Percentiles rank a stretch among this genome's conserved stretches.
phyloP scores from a whole-genome alignment of 202 grass and related monocot species.

The Carex arenaria region DNA sequence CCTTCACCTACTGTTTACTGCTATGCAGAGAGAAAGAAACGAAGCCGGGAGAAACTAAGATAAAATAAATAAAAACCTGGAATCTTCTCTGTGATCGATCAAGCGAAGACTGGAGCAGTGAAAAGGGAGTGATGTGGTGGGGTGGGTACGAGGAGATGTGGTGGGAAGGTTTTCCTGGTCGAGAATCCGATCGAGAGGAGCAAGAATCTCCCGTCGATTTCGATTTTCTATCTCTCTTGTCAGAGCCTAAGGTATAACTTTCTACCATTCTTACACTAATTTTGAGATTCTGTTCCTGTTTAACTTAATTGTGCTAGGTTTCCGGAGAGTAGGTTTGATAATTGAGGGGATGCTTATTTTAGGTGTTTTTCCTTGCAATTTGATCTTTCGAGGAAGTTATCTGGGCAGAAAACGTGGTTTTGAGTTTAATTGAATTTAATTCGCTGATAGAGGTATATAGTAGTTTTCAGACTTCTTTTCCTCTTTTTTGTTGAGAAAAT shows the following conservation, averaged over 20 bases:
- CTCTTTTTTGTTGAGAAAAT: background rate
- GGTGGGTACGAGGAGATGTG: conserved; percentile 41
- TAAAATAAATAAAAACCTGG: conserved; percentile 31
- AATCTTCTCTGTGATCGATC: conserved; percentile 31
- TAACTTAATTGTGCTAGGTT: background rate
- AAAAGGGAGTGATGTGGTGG: conserved; percentile 16
- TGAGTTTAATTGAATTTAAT: background rate
- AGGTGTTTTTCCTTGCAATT: background rate
- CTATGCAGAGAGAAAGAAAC: background rate
- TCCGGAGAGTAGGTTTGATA: background rate
- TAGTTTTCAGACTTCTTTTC: background rate
- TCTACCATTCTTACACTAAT: background rate
- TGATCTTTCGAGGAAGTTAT: background rate
- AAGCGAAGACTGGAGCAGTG: conserved; percentile 7
- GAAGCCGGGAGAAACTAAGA: background rate
- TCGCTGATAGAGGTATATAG: background rate
- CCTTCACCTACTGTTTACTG: background rate
- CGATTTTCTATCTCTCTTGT: conserved; percentile 61
- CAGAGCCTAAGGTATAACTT: conserved; percentile 67
- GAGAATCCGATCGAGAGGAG: conserved; percentile 40
- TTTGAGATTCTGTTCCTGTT: background rate
- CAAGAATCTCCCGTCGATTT: conserved; percentile 75
- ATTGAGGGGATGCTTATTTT: background rate
- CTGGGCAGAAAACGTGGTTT: background rate
- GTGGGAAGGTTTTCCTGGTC: conserved; percentile 43